A percentile compares a stretch with the other conserved stretches of the same genome.
Evolutionary conservation across 1,284 basidiomycete genomes (phyloP).

Genomic region (Rhodotorula mucilaginosa): DNA sequence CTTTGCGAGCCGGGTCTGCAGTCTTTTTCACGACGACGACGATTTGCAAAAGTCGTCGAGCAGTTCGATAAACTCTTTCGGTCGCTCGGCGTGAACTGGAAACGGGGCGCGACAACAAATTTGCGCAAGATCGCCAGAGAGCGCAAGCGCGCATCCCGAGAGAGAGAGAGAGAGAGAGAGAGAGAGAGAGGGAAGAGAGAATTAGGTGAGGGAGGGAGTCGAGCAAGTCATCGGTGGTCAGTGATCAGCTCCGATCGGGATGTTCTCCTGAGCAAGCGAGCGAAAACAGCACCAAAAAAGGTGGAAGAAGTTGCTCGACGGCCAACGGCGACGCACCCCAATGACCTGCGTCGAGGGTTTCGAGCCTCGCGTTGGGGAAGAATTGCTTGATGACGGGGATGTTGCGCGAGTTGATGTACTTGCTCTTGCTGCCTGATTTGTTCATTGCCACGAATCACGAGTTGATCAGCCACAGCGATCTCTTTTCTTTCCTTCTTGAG

Average conservation of each 20-base stretch:
- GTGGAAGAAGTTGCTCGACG: too few relatives aligned
- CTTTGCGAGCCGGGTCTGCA: too few relatives aligned
- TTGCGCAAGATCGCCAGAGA: too few relatives aligned
- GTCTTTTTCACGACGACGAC: not conserved
- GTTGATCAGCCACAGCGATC: too few relatives aligned
- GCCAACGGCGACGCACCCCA: conserved; percentile 47
- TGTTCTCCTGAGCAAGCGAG: too few relatives aligned
- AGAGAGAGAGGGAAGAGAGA: not conserved
- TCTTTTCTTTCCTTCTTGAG: not conserved
- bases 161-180: not conserved
- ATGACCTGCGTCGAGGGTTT: conserved; percentile 49
- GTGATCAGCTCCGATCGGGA: too few relatives aligned
- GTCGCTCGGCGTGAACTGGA: conserved; percentile 47
- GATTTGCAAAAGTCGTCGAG: conserved; percentile 45
- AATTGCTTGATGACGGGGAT: conserved; percentile 60
- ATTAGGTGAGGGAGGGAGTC: not conserved
- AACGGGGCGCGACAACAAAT: not conserved
- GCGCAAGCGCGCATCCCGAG: not conserved
- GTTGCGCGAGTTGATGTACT: conserved; percentile 71
- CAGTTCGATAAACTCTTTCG: conserved; percentile 48
- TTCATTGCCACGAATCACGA: too few relatives aligned
- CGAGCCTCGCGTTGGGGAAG: conserved; percentile 62
- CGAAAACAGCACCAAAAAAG: too few relatives aligned
- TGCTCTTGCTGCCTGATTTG: conserved; percentile 58
- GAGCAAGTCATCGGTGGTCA: too few relatives aligned